Evolutionary conservation across 306 rosid genomes (phyloP).

Genomic region (Casuarina equisetifolia): DNA sequence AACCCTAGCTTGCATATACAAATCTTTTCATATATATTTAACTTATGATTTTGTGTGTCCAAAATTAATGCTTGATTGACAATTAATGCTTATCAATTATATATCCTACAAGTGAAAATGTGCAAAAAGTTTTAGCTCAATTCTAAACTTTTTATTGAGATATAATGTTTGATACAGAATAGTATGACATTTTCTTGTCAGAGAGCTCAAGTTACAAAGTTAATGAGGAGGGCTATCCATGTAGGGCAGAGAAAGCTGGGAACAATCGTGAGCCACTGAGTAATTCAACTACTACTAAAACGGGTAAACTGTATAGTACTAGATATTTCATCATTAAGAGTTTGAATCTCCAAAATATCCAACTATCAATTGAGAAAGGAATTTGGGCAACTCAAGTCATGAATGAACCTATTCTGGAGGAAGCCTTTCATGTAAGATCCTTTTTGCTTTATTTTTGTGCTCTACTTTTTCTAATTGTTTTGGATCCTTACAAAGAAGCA

Average conservation of each 20-base stretch:
- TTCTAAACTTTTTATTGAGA: not conserved
- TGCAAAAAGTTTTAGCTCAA: not conserved
- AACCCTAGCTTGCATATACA: not conserved
- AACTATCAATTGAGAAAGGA: constrained; percentile 66
- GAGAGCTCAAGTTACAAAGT: constrained; percentile 59
- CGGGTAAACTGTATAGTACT: constrained; percentile 39
- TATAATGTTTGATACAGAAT: constrained; percentile 11
- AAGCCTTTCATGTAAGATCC: constrained; percentile 76
- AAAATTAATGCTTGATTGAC: not conserved
- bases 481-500: constrained; percentile 33
- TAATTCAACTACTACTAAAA: constrained; percentile 38
- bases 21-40: not conserved
- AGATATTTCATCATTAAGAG: constrained; percentile 77
- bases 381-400: constrained; percentile 91
- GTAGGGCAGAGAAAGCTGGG: constrained; percentile 40
- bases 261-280: constrained; percentile 36
- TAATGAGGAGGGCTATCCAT: constrained; percentile 40
- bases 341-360: constrained; percentile 64
- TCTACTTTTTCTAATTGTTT: constrained; percentile 20
- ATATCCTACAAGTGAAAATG: constrained; percentile 2
- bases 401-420: constrained; percentile 73
- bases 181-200: constrained; percentile 33
- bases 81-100: not conserved
- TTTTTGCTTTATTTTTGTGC: constrained; percentile 12
- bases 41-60: not conserved